Base-by-base conservation (phyloP, 768 basidiomycete genomes). In the Podaxis sp. region DNA sequence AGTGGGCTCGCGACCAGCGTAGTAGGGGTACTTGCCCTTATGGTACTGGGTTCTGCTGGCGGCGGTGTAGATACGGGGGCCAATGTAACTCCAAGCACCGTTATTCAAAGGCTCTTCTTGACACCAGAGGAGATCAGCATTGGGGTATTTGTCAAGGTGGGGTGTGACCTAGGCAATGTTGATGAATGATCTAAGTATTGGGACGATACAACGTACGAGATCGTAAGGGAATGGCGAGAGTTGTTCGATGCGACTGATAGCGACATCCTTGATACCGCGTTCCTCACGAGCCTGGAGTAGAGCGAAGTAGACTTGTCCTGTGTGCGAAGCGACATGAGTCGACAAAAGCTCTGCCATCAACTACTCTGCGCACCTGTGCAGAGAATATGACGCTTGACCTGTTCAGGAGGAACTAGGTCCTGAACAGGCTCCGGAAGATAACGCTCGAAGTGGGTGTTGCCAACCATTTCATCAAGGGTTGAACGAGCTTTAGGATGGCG, bases 21-120 rank as follows among this genome's bases (percentile, higher is more conserved):
- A 97, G 69, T 80, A 79, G 10, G 95, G 91, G 70, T 93, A 92
- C 75, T 95, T 95, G 71, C 86, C 86, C 75, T 86, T 86, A 78
- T 99, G 97, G 75, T 97, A 82, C 72, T 90, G 79, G 4, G 95
- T 96, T 76, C 92, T 81, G 67, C 88, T 87, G 50, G 91, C 88
- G n/a, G 96, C 94, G 48, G 96, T 98, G 72, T 90, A 87, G 69
- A 98, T 88, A 58, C 95, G 87, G 50, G 95, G 91, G 25, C 91
- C 95, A 61, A 97, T 87, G 70, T 99, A 97, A 44, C 90, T 92
- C 97, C 97, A 99, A 1, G 93, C 88, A 65, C 97, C 97, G 68
- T 94, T 95, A 80, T 99, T 99, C 66, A 98, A 77, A 14, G 97
- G 96, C 74, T 98, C 94, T 76, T 97, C 95, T 82, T 97, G 95